Conservation (phyloP, 2,329 filamentous ascomycete genomes). For the Cercospora sp. region DNA sequence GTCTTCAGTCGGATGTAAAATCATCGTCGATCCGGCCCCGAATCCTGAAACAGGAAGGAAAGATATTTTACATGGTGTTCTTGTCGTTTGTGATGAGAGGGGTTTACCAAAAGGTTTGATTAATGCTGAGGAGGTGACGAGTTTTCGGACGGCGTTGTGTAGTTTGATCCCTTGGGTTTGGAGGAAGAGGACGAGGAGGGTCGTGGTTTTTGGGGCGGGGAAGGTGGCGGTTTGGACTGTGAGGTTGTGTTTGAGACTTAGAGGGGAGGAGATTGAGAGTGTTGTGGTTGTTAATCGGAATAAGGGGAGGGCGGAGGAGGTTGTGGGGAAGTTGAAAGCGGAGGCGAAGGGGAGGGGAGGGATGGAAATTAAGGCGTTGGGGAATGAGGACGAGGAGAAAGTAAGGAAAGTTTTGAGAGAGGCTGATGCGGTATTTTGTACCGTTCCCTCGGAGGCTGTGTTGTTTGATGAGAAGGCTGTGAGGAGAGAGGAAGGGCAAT, state of each 20-base stretch:
- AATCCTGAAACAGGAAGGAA: not conserved
- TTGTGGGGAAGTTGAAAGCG: slow-evolving; percentile 11
- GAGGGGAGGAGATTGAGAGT: slow-evolving; percentile 37
- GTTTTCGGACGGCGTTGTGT: slow-evolving; percentile 75
- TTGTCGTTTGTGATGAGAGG: slow-evolving; percentile 13
- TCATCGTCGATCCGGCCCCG: slow-evolving; percentile 23
- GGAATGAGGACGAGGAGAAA: slow-evolving; percentile 23
- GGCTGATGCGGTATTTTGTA: slow-evolving; percentile 52
- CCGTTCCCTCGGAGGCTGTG: slow-evolving; percentile 48
- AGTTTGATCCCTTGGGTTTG: slow-evolving; percentile 59
- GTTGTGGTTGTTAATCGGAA: slow-evolving; percentile 36
- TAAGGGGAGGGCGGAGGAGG: slow-evolving; percentile 4
- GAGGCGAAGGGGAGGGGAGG: slow-evolving; percentile 9
- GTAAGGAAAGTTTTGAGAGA: slow-evolving; percentile 32
- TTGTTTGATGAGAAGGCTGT: slow-evolving; percentile 42
- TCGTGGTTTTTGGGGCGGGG: slow-evolving; percentile 53
- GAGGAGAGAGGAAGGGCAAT: slow-evolving; percentile 8
- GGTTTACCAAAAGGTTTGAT: slow-evolving; percentile 40
- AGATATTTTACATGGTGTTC: slow-evolving; percentile 16
- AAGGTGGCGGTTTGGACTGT: slow-evolving; percentile 54
- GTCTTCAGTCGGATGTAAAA: slow-evolving; percentile 17
- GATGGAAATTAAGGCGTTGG: not conserved
- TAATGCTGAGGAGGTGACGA: slow-evolving; percentile 72
- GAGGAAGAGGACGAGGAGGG: slow-evolving; percentile 31
- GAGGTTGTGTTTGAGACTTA: slow-evolving; percentile 45